These are phyloP conservation scores for Colletotrichum costaricense DNA, from an alignment of 2,329 filamentous ascomycete species.

Conservation along the genomic window DNA sequence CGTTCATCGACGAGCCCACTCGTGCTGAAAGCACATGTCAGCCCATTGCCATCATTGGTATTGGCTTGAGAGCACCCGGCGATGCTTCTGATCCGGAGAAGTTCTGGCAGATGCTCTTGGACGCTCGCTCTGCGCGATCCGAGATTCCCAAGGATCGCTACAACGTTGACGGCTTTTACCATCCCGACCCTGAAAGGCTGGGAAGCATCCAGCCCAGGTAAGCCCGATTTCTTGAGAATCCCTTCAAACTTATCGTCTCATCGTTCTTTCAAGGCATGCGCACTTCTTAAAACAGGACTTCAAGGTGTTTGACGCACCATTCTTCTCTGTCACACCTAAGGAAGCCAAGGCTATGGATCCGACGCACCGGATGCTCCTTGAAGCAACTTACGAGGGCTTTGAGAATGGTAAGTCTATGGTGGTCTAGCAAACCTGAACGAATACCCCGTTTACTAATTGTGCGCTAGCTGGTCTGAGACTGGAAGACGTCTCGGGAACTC, in stretches of 20 bases:
- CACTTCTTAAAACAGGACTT: slow-evolving; percentile 47
- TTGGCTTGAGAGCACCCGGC: slow-evolving; percentile 52
- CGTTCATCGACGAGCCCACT: slow-evolving; percentile 23
- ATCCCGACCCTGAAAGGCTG: slow-evolving; percentile 35
- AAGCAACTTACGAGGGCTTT: slow-evolving; percentile 48
- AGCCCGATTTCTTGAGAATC: not conserved
- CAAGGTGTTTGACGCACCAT: slow-evolving; percentile 41
- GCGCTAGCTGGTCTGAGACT: slow-evolving; percentile 47
- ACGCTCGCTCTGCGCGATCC: slow-evolving; percentile 27
- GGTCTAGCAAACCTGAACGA: not conserved
- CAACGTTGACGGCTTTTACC: slow-evolving; percentile 41
- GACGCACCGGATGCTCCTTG: slow-evolving; percentile 49
- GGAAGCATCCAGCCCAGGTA: slow-evolving; percentile 37
- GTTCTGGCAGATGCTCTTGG: slow-evolving; percentile 48
- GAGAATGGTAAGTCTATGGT: slow-evolving; percentile 59
- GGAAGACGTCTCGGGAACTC: slow-evolving; percentile 45
- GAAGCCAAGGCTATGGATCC: slow-evolving; percentile 50
- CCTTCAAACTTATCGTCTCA: no score
- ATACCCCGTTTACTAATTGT: not conserved
- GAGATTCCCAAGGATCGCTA: slow-evolving; percentile 38
- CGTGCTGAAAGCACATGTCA: slow-evolving; percentile 11
- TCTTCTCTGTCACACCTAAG: slow-evolving; percentile 41
- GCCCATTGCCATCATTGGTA: slow-evolving; percentile 55
- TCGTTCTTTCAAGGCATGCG: slow-evolving; percentile 35
- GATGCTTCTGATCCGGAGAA: slow-evolving; percentile 45